These are phyloP conservation scores for Picea sitchensis DNA, from an alignment of 75 land plant genomes.

Conservation along the genomic window DNA sequence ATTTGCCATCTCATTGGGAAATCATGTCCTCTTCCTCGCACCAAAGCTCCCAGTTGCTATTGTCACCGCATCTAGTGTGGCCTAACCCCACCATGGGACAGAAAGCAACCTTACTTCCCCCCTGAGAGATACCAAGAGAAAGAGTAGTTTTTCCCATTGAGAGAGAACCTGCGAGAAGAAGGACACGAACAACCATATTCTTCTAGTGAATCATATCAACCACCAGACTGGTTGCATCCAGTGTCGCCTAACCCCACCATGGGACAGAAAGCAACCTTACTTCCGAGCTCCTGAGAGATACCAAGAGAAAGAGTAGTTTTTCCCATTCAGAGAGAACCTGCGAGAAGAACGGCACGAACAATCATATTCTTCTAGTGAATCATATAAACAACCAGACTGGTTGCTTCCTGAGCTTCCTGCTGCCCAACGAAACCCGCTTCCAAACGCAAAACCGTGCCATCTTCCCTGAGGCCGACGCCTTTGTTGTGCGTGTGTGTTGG, in stretches of 20 bases:
- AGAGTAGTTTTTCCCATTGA: slow-evolving; percentile 95
- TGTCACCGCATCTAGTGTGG: too few relatives aligned
- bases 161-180: slow-evolving; percentile 91
- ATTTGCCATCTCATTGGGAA: too few relatives aligned
- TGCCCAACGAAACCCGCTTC: slow-evolving; percentile 96
- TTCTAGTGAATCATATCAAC: slow-evolving; percentile 96
- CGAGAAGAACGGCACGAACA: slow-evolving; percentile 85
- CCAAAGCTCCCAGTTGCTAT: too few relatives aligned
- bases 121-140: slow-evolving; percentile 90
- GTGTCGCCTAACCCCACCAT: slow-evolving; percentile 99
- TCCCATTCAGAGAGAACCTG: slow-evolving; percentile 93
- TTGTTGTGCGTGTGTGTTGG: slow-evolving; percentile 72
- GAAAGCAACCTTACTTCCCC: slow-evolving; percentile 82
- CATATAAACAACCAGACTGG: slow-evolving; percentile 94
- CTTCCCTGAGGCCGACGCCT: slow-evolving; percentile 88
- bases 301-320: slow-evolving; percentile 95
- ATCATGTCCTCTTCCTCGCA: too few relatives aligned
- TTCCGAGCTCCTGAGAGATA: slow-evolving; percentile 84
- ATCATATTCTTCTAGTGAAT: slow-evolving; percentile 96
- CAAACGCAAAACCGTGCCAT: slow-evolving; percentile 69
- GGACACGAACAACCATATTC: slow-evolving; percentile 94
- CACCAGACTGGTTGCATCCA: slow-evolving; percentile 86
- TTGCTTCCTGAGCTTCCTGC: slow-evolving; percentile 78
- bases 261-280: slow-evolving; percentile 90
- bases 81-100: slow-evolving; percentile 99